These are phyloP conservation scores for Cladosporium velox DNA, from an alignment of 2,329 filamentous ascomycete genomes.

Conservation along the genomic window DNA sequence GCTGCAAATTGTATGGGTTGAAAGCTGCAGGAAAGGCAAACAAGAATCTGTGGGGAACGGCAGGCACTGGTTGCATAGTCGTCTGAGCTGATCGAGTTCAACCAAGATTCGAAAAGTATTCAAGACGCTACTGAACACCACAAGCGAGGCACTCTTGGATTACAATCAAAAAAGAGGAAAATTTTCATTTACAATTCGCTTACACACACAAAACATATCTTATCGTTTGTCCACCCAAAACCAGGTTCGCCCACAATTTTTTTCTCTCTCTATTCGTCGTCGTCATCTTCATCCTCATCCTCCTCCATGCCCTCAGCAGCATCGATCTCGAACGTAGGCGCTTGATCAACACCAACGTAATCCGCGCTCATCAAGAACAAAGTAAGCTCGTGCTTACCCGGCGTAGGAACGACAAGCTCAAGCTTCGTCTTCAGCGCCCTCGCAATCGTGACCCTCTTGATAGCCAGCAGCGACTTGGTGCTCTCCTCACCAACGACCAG, in stretches of 20 bases:
- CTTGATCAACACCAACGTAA: slow-evolving; percentile 96
- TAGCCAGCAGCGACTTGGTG: slow-evolving; percentile 82
- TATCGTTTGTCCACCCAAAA: background rate
- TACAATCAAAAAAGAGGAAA: background rate
- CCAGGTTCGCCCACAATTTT: background rate
- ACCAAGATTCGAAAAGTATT: no score
- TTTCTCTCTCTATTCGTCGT: slow-evolving; percentile 36
- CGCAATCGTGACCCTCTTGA: slow-evolving; percentile 90
- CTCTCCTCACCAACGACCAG: slow-evolving; percentile 91
- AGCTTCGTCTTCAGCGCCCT: slow-evolving; percentile 75
- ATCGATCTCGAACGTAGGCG: slow-evolving; percentile 80
- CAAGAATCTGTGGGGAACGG: no score
- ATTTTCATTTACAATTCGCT: background rate
- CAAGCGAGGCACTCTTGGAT: background rate
- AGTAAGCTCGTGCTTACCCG: slow-evolving; percentile 84
- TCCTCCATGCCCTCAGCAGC: slow-evolving; percentile 94
- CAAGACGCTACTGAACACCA: background rate
- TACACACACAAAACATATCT: background rate
- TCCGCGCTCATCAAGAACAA: slow-evolving; percentile 96
- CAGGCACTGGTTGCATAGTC: no score
- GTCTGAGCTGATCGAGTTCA: background rate
- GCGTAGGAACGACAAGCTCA: slow-evolving; percentile 82
- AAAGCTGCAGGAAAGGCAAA: no score
- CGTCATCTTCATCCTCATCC: slow-evolving; percentile 81
- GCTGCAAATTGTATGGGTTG: no score